Percentiles rank a stretch among this genome's conserved stretches.
These are phyloP conservation scores for Gypsophila paniculata DNA, from an alignment of 179 eudicot genomes.

Conservation along the genomic window DNA sequence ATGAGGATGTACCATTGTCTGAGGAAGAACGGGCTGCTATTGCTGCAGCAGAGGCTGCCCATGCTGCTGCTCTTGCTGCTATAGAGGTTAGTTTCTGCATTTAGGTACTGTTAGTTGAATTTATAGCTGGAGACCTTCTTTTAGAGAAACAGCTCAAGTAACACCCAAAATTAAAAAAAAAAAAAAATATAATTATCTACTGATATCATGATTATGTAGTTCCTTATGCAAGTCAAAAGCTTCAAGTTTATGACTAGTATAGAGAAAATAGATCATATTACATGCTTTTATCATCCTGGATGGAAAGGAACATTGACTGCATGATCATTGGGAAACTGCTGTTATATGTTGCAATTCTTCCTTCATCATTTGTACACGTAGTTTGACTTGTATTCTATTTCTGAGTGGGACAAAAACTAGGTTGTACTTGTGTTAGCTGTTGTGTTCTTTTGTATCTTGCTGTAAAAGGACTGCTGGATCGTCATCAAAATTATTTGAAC, in stretches of 20 bases:
- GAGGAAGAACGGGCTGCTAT: constrained; percentile 83
- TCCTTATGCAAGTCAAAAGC: background rate
- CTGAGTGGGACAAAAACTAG: background rate
- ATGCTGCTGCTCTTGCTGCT: constrained; percentile 83
- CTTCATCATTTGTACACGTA: background rate
- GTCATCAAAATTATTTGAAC: background rate
- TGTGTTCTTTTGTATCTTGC: background rate
- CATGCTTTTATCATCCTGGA: background rate
- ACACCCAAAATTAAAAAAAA: background rate
- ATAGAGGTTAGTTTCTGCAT: constrained; percentile 59
- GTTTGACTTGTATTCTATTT: background rate
- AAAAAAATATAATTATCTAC: background rate
- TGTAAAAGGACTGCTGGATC: background rate
- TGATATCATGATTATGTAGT: background rate
- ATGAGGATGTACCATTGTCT: constrained; percentile 46
- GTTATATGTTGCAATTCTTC: background rate
- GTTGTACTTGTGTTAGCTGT: background rate
- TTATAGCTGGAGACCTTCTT: constrained; percentile 4
- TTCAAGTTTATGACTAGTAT: background rate
- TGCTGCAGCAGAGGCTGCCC: constrained; percentile 95
- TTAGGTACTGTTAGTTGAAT: background rate
- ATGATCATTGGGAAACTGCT: background rate
- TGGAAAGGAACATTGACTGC: background rate
- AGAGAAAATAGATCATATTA: background rate
- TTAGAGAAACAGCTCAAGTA: background rate